Evolutionary conservation across 768 basidiomycete genomes (phyloP), one percentile per base, ranked within the genome.

Genomic region (Rhizopogon roseolus): DNA sequence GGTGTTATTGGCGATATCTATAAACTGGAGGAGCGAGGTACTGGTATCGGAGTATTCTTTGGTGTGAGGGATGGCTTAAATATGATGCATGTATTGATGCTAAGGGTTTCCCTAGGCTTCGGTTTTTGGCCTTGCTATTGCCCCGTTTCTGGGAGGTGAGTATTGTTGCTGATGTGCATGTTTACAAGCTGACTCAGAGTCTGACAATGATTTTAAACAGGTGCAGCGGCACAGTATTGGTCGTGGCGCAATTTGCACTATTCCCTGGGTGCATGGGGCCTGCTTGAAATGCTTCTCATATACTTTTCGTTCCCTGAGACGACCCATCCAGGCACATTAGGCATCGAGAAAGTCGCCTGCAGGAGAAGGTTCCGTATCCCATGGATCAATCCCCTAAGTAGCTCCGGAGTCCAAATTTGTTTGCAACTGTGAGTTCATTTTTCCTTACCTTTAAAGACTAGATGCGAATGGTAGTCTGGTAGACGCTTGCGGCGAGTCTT

Each of bases 1-100:
- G 83, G 74, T 1, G 79, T 81, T 5, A 79, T 84, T 39, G 79
- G 79, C 0, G 82, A 85, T 58, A 80, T 85, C 0, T 85, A 84
- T 62, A 73, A 68, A 45, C 60, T 83, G 2, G 83, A 85, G 50
- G 78, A 84, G 55, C 66, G 81, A 16, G 55, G 55, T 7, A 71
- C 73, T 3, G 80, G 77, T 0, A 76, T 83, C 67, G 81, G 81
- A 0, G 61, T 81, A 5, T 82, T 79, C 64, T 77, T 80, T 48
- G 76, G 68, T 1, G 80, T 80, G 38, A 50, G 70, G 58, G 9
- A 52, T 22, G 25, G 5, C 9, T 17, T 16, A 22, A 22, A 22
- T 22, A 1, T 22, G 22, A n/a, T 22, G 22, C 36, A 3, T 54
- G 14, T 22, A 25, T 2, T 41, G 10, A 9, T 2, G 16, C 37